Base-by-base conservation (phyloP, 2,329 filamentous ascomycete genomes). In the Aspergillus fijiensis region DNA sequence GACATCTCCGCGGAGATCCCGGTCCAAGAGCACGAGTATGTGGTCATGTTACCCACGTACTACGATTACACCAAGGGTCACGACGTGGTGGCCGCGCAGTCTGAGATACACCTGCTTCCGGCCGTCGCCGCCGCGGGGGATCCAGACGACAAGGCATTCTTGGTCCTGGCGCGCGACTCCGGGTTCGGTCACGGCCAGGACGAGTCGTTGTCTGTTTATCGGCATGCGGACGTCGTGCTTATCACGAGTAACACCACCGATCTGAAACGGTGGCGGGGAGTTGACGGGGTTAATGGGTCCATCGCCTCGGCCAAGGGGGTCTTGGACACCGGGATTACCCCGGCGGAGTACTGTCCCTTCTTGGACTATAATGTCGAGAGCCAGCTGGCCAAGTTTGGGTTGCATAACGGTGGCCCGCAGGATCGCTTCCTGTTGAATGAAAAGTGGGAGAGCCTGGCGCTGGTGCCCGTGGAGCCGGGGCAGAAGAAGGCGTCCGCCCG, bases 391-490 rank as follows among this genome's bases (percentile, higher is more conserved):
- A 82, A 84, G 21, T 91, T 91, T 64, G 84, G 85, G 0, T 73
- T 89, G 4, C 87, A 89, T 67, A 91, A 91, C 66, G 89, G 89
- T 2, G 88, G 87, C 0, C 76, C 74, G 0, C 82, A 87, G 65
- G 83, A 89, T 67, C 67, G 75, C 0, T 76, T 73, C 0, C 74
- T 91, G 39, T 70, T 92, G 70, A 91, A 91, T 67, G 89, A 92
- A 79, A 92, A 92, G 70, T 92, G 89, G 89, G 89, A 92, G 77
- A 85, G 84, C 21, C 74, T 92, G 51, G 84, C 85, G 2, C 70
- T 91, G 25, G 80, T 86, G 2, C 87, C 87, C 1, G 82, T 85
- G 6, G 79, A 86, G 66, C 79, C 79, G 1, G 64, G 77, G n/a
- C 27, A 39, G 5, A 54, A 39, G 5, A 54, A 63, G 45, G 16